Base-by-base conservation (phyloP, 768 basidiomycete genomes). In the Royoungia palumana region DNA sequence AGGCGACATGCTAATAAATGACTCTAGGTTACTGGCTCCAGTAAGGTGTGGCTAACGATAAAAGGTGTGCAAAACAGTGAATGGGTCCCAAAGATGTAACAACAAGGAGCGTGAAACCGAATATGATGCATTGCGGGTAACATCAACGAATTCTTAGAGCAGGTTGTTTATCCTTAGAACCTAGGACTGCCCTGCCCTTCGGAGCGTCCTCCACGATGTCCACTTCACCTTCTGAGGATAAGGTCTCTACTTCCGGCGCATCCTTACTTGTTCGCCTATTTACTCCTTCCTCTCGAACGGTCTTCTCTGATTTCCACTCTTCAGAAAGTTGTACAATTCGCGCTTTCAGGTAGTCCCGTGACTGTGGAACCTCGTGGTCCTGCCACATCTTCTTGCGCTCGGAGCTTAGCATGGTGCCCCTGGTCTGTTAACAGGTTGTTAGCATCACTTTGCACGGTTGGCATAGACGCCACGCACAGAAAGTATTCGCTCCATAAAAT, bases 301-400 rank as follows among this genome's bases (percentile, higher is more conserved):
- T 72, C 35, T 75, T 76, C 32, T 69, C 67, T 41, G 68, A 67
- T 60, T 74, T 76, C 78, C 82, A 85, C 16, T 75, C 70, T 20
- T 62, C 56, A n/a, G 85, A 83, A 22, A 87, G 69, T 4, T 58
- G 45, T 8, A 56, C 45, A 24, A 85, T 80, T 8, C 70, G 70
- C 3, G 53, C 54, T 24, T 55, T 51, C 21, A 87, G 68, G 8
- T 70, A 47, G 36, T 77, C 73, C 13, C 86, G 78, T 56, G 76
- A 74, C 14, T 56, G 63, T 7, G 63, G 68, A 36, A 83, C 71
- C n/a, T 68, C 62, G 12, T 72, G 60, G 34, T 74, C 76, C 28
- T 79, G 67, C 86, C 86, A 88, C 53, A 74, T 73, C 19, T 54
- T 47, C 51, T 70, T 70, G 45, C 79, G 73, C 21, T 75, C 71